phyloP scores from a whole-genome alignment of 805 yeast species.

The Metschnikowia lunata region DNA sequence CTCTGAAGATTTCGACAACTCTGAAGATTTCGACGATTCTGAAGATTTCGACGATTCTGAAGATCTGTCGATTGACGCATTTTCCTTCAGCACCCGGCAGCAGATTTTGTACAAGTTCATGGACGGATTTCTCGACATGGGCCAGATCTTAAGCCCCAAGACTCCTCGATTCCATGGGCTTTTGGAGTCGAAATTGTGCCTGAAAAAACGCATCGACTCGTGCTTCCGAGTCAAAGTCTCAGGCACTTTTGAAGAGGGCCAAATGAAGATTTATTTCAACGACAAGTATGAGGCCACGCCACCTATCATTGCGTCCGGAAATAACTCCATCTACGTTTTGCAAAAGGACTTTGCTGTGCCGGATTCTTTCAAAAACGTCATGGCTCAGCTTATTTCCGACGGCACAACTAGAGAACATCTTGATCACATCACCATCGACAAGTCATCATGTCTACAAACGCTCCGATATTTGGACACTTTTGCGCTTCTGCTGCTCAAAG shows the following conservation, averaged over 20 bases:
- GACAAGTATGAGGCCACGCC: slow-evolving; percentile 48
- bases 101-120: slow-evolving; percentile 60
- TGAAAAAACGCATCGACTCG: slow-evolving; percentile 54
- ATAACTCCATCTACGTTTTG: slow-evolving; percentile 59
- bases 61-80: not conserved
- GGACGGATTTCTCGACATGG: slow-evolving; percentile 38
- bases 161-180: slow-evolving; percentile 28
- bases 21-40: not conserved
- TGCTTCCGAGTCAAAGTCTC: slow-evolving; percentile 45
- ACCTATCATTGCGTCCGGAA: slow-evolving; percentile 50
- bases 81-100: slow-evolving; percentile 33
- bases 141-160: slow-evolving; percentile 1
- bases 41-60: not conserved
- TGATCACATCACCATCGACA: slow-evolving; percentile 31
- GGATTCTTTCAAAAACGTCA: slow-evolving; percentile 54
- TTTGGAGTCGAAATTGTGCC: slow-evolving; percentile 51
- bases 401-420: slow-evolving; percentile 25
- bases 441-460: slow-evolving; percentile 55
- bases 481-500: slow-evolving; percentile 47
- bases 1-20: not conserved
- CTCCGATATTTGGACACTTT: slow-evolving; percentile 51
- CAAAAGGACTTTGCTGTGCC: slow-evolving; percentile 64
- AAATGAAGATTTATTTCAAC: slow-evolving; percentile 41
- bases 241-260: slow-evolving; percentile 13
- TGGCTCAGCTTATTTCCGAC: slow-evolving; percentile 44